phyloP scores from a whole-genome alignment of 257 asterid genomes.

The Craterostigma plantagineum region DNA sequence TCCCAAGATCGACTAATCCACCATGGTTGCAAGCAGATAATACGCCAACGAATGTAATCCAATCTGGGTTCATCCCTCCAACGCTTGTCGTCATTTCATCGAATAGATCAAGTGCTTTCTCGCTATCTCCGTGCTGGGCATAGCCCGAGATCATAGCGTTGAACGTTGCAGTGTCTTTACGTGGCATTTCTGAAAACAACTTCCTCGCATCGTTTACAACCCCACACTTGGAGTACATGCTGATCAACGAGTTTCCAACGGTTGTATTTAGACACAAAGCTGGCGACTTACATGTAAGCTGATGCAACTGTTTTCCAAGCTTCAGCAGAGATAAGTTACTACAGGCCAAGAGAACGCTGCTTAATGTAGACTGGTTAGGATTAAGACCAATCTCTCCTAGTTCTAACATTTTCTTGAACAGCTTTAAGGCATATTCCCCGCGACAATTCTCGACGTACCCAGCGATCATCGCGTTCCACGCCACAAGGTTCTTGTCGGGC shows the following conservation, averaged over 20 bases:
- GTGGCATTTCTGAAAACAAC: conserved; percentile 39
- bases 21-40: conserved; percentile 71
- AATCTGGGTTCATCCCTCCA: conserved; percentile 30
- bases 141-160: conserved; percentile 79
- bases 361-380: conserved; percentile 38
- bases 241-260: conserved; percentile 55
- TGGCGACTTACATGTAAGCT: conserved; percentile 33
- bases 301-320: conserved; percentile 67
- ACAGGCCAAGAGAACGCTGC: conserved; percentile 61
- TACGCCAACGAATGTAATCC: conserved; percentile 67
- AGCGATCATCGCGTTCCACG: conserved; percentile 76
- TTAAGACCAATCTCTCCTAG: conserved; percentile 12
- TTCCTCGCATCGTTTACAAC: conserved; percentile 40
- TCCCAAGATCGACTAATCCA: conserved; percentile 47
- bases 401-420: conserved; percentile 43
- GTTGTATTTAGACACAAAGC: conserved; percentile 24
- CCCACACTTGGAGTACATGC: conserved; percentile 81
- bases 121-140: conserved; percentile 64
- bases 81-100: conserved; percentile 32
- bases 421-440: conserved; percentile 48
- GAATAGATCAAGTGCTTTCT: conserved; percentile 39
- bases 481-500: conserved; percentile 36
- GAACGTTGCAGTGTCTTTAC: conserved; percentile 61
- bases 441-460: conserved; percentile 68
- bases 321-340: conserved; percentile 53